Evolutionary conservation across 768 basidiomycete species (phyloP).

Genomic region (Amanita jacksonii): DNA sequence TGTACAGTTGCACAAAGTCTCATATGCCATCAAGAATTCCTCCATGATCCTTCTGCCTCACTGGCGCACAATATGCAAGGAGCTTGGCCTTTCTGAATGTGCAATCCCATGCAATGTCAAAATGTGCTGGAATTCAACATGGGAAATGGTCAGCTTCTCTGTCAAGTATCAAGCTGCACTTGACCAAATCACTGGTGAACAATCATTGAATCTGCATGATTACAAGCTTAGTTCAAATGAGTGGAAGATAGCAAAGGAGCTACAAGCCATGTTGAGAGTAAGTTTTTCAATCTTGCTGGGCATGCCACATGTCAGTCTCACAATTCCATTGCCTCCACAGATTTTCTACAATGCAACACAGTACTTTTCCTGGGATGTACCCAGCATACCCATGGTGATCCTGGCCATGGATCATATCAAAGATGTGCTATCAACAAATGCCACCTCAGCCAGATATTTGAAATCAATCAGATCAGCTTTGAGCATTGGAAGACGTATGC

Average conservation of each 20-base stretch:
- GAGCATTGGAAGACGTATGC: conserved; percentile 16
- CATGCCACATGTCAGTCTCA: neutral
- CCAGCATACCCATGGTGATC: conserved; percentile 11
- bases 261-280: neutral
- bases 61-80: conserved; percentile 11
- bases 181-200: conserved; percentile 1
- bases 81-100: neutral
- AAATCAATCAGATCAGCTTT: conserved; percentile 11
- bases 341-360: conserved; percentile 12
- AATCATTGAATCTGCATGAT: neutral
- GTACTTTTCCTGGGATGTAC: conserved; percentile 10
- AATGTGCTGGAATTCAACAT: neutral
- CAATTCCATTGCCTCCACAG: conserved; percentile 1
- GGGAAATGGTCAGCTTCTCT: neutral
- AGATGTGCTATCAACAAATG: conserved; percentile 8
- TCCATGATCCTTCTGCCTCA: conserved; percentile 14
- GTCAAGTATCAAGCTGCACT: neutral
- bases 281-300: neutral
- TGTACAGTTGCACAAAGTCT: conserved; percentile 15
- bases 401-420: conserved; percentile 20
- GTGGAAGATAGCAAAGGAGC: neutral
- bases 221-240: neutral
- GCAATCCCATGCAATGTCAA: neutral
- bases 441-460: conserved; percentile 5
- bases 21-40: conserved; percentile 19